phyloP scores from a whole-genome alignment of 805 yeast genomes.

The Ogataea dorogensis region DNA sequence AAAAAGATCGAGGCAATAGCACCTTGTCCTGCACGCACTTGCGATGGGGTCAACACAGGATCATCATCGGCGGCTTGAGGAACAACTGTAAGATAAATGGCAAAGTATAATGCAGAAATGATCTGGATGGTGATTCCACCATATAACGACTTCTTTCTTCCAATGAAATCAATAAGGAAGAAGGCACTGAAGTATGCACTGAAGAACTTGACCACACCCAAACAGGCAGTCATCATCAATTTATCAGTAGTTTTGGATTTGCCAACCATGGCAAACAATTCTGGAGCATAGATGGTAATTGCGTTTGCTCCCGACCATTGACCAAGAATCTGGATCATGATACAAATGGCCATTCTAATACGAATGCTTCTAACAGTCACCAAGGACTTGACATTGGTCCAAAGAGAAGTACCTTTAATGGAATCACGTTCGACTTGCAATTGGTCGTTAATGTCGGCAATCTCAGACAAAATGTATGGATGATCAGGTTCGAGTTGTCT shows the following conservation, averaged over 20 bases:
- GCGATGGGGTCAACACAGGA: slow-evolving; percentile 31
- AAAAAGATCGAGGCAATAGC: slow-evolving; percentile 52
- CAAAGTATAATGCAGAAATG: slow-evolving; percentile 43
- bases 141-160: slow-evolving; percentile 50
- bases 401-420: slow-evolving; percentile 21
- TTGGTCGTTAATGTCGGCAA: slow-evolving; percentile 50
- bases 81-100: slow-evolving; percentile 44
- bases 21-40: slow-evolving; percentile 40
- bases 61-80: slow-evolving; percentile 41
- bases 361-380: slow-evolving; percentile 39
- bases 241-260: slow-evolving; percentile 38
- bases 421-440: slow-evolving; percentile 33
- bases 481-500: slow-evolving; percentile 47
- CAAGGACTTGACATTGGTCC: slow-evolving; percentile 35
- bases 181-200: slow-evolving; percentile 51
- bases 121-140: slow-evolving; percentile 47
- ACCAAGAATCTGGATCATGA: slow-evolving; percentile 45
- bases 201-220: slow-evolving; percentile 52
- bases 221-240: slow-evolving; percentile 47
- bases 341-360: slow-evolving; percentile 45
- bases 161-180: slow-evolving; percentile 52
- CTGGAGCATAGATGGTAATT: slow-evolving; percentile 56
- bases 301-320: slow-evolving; percentile 64
- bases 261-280: slow-evolving; percentile 48
- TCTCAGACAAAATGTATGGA: slow-evolving; percentile 49